Conservation (phyloP, 2,329 filamentous ascomycete genomes). For the Xylaria sp. region DNA sequence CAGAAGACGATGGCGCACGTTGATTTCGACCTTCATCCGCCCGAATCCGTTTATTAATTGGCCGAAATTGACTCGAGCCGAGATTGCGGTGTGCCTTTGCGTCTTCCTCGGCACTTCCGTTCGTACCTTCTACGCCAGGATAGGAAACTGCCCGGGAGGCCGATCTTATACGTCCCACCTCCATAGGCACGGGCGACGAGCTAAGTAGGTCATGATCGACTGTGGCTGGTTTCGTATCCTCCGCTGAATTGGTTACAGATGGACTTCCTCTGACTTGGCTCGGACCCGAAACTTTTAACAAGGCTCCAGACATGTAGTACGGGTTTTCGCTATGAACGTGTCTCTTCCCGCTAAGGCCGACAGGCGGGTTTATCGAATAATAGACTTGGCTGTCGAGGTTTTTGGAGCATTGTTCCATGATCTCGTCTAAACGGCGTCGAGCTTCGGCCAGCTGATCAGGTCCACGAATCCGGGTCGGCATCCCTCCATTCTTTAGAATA, state of each 20-base stretch:
- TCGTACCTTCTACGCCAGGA: neutral
- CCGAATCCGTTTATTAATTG: neutral
- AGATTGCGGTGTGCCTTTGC: neutral
- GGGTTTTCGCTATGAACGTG: neutral
- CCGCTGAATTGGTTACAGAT: neutral
- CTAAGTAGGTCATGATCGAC: neutral
- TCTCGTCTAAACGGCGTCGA: constrained; percentile 24
- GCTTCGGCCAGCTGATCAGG: constrained; percentile 3
- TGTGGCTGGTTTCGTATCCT: neutral
- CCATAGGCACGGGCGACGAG: neutral
- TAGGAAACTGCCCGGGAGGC: neutral
- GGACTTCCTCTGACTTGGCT: neutral
- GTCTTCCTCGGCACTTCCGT: neutral
- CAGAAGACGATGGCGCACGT: neutral
- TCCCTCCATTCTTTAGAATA: neutral
- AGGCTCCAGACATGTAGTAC: constrained; percentile 30
- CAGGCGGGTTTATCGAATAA: constrained; percentile 3
- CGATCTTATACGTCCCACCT: no score
- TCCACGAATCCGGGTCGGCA: neutral
- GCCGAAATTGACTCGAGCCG: neutral
- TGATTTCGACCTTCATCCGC: neutral
- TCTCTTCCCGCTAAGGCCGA: neutral
- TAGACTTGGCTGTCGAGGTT: constrained; percentile 21
- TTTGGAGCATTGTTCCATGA: constrained; percentile 22
- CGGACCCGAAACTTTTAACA: neutral